Conservation (phyloP, 805 yeast species). For the Sungouiella thailandica region DNA sequence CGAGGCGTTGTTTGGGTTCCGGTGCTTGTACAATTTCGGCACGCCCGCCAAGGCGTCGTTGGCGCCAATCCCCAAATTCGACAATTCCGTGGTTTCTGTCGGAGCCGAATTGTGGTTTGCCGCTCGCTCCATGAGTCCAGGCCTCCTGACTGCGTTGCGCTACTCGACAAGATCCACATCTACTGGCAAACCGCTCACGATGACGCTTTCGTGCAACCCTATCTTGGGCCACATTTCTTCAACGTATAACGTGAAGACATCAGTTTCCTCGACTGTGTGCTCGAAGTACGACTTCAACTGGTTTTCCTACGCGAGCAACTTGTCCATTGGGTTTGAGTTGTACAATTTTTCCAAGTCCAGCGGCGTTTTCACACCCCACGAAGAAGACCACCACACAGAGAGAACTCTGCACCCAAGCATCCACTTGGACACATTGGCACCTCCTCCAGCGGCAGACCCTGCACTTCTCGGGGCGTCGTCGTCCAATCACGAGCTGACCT, state of each 20-base stretch:
- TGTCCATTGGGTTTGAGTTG: constrained; percentile 81
- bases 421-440: constrained; percentile 13
- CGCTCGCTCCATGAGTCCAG: constrained; percentile 78
- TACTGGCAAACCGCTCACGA: constrained; percentile 84
- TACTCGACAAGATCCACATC: constrained; percentile 82
- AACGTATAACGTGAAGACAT: constrained; percentile 80
- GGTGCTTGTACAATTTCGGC: constrained; percentile 69
- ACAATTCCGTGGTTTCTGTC: constrained; percentile 60
- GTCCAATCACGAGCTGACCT: constrained; percentile 2
- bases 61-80: constrained; percentile 34
- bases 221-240: constrained; percentile 84
- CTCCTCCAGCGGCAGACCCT: constrained; percentile 4
- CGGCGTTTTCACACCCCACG: constrained; percentile 2
- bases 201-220: constrained; percentile 85
- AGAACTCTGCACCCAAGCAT: constrained; percentile 1
- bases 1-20: constrained; percentile 76
- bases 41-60: constrained; percentile 7
- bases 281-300: constrained; percentile 86
- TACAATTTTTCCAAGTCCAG: constrained; percentile 47
- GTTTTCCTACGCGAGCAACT: constrained; percentile 83
- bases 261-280: constrained; percentile 68
- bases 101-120: constrained; percentile 94
- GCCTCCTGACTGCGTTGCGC: constrained; percentile 77
- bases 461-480: constrained; percentile 1
- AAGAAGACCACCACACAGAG: neutral